These are phyloP conservation scores for Trebouxia gelatinosa DNA, from an alignment of 163 green algal species.

Conservation along the genomic window DNA sequence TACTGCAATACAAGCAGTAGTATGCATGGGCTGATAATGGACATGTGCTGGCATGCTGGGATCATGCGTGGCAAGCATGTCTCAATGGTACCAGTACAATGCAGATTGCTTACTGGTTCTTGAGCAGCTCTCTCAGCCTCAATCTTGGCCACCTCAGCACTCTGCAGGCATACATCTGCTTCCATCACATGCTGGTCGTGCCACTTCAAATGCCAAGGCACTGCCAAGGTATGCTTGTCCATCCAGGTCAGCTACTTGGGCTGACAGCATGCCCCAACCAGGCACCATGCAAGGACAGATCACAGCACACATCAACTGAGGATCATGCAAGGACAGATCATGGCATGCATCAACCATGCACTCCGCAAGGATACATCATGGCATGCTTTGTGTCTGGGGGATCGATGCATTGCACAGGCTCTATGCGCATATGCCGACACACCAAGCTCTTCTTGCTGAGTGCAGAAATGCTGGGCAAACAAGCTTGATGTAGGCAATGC, in stretches of 20 bases:
- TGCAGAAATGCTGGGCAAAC: not conserved
- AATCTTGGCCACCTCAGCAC: conserved; percentile 60
- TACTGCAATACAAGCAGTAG: too few species aligned
- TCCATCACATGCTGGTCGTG: too few species aligned
- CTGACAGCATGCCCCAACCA: not conserved
- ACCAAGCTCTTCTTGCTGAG: not conserved
- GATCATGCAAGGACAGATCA: not conserved
- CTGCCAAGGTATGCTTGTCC: too few species aligned
- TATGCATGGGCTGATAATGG: too few species aligned
- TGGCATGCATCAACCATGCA: conserved; percentile 1
- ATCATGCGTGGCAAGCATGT: too few species aligned
- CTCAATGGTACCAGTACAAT: too few species aligned
- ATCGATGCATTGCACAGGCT: too few species aligned
- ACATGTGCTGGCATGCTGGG: too few species aligned
- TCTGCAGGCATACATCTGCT: conserved; percentile 49
- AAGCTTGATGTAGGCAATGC: not conserved
- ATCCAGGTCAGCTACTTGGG: too few species aligned
- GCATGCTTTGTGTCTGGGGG: too few species aligned
- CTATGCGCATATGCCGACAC: not conserved
- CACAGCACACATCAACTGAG: not conserved
- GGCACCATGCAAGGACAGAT: not conserved
- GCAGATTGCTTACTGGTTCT: conserved; percentile 35
- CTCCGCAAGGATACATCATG: not conserved
- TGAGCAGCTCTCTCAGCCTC: conserved; percentile 53
- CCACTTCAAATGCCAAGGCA: too few species aligned